Base-by-base conservation (phyloP, 129 eudicot species). In the Lactuca sativa region DNA sequence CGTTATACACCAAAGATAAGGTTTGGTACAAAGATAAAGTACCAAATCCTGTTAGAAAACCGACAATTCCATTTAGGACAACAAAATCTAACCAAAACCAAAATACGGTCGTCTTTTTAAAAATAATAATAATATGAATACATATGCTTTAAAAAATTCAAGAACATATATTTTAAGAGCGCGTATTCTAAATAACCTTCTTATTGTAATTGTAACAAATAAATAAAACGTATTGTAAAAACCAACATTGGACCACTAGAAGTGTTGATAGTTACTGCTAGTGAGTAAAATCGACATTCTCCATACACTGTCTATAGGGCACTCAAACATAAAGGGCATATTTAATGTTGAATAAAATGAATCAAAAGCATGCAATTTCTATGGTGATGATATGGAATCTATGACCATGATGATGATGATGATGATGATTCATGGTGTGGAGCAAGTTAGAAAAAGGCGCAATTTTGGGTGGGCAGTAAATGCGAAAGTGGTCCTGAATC, bases 401-500 rank as follows among this genome's bases (percentile, higher is more conserved):
- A 64, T 64, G 17, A 34, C 21, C 37, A 41, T 62, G 64, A 74
- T 47, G n/a, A 37, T 40, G 55, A 43, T 56, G 64, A 54, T 25
- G 30, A 25, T 25, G 30, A 25, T 25, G 30, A 25, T 74, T 64
- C 78, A 74, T 74, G 49, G 65, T 64, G 58, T 74, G 71, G 38
- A 40, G 33, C 78, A 63, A 51, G 69, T 36, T 59, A 32, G 62
- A 59, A 75, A 66, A 43, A 34, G 57, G 64, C 30, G 30, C 56
- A 69, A 9, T 59, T 60, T 76, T 56, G 56, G 64, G 70, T 68
- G 69, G 58, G 31, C 5, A 68, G 75, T 76, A 60, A 75, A 68
- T 60, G 80, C 75, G 31, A n/a, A 53, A 68, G 55, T 69, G 80
- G 75, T 76, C 74, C 65, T 64, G 53, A 5, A 36, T 52, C 36